These are phyloP conservation scores for Leccinum huronense DNA, from an alignment of 1,284 basidiomycete species.

Conservation along the genomic window DNA sequence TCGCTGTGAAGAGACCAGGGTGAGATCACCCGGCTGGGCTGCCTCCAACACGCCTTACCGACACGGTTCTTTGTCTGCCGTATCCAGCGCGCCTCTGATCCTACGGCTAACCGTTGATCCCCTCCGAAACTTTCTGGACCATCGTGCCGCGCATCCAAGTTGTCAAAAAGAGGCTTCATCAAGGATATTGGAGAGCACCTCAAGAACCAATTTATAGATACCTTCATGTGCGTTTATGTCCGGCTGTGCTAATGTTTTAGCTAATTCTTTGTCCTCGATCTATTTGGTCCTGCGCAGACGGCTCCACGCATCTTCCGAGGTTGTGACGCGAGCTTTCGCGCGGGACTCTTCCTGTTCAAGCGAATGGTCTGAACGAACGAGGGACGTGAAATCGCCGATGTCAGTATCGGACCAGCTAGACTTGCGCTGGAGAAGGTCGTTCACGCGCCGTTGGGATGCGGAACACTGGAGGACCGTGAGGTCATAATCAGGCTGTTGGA, in stretches of 20 bases:
- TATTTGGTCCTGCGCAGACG: too few relatives aligned
- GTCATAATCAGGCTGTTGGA: slow-evolving; percentile 47
- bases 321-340: slow-evolving; percentile 63
- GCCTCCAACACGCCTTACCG: too few relatives aligned
- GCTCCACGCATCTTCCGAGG: slow-evolving; percentile 75
- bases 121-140: slow-evolving; percentile 89
- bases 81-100: slow-evolving; percentile 78
- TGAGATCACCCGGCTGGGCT: too few relatives aligned
- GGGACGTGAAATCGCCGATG: slow-evolving; percentile 78
- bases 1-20: too few relatives aligned
- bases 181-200: too few relatives aligned
- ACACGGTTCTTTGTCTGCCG: slow-evolving; percentile 77
- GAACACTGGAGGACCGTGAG: slow-evolving; percentile 72
- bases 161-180: slow-evolving; percentile 52
- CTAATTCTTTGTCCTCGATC: too few relatives aligned
- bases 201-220: too few relatives aligned
- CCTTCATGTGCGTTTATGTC: too few relatives aligned
- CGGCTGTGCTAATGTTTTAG: too few relatives aligned
- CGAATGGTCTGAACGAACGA: slow-evolving; percentile 84
- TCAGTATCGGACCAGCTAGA: slow-evolving; percentile 82
- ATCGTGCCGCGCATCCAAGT: slow-evolving; percentile 86
- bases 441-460: slow-evolving; percentile 83
- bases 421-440: slow-evolving; percentile 89
- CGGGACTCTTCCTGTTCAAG: slow-evolving; percentile 74
- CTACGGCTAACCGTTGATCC: slow-evolving; percentile 82